Conservation (phyloP, 2,329 filamentous ascomycete genomes). For the Colletotrichum theobromicola region DNA sequence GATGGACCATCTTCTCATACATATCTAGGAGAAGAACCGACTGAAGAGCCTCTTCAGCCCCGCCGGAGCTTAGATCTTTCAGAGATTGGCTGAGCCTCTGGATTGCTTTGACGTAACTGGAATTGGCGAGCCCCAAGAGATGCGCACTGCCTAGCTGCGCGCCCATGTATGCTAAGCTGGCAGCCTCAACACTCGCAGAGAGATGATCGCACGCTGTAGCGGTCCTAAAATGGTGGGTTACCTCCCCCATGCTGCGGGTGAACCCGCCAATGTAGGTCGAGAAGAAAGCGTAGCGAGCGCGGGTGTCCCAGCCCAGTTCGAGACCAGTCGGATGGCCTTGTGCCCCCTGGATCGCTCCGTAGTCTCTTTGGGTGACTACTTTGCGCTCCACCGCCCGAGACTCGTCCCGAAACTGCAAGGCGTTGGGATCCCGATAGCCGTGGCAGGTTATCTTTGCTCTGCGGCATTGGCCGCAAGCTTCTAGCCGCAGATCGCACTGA, state of each 20-base stretch:
- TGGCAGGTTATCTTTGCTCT: slow-evolving; percentile 27
- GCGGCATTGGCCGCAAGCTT: slow-evolving; percentile 28
- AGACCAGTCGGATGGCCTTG: neutral
- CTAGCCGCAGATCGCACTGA: slow-evolving; percentile 26
- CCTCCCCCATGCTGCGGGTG: slow-evolving; percentile 24
- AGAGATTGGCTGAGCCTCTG: neutral
- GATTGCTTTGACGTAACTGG: neutral
- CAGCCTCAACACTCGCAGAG: slow-evolving; percentile 27
- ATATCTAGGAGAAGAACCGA: slow-evolving; percentile 30
- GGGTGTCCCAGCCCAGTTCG: slow-evolving; percentile 21
- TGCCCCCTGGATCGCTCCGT: neutral
- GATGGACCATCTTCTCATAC: slow-evolving; percentile 30
- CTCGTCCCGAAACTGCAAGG: slow-evolving; percentile 28
- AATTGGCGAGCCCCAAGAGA: slow-evolving; percentile 6
- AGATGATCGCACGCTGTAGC: slow-evolving; percentile 17
- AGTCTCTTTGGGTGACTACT: neutral
- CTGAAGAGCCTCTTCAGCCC: slow-evolving; percentile 23
- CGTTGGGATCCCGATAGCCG: slow-evolving; percentile 28
- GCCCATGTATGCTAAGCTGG: slow-evolving; percentile 27
- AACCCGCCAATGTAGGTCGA: slow-evolving; percentile 26
- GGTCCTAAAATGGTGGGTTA: slow-evolving; percentile 21
- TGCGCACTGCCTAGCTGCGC: neutral
- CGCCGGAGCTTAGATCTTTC: neutral
- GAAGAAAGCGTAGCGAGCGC: slow-evolving; percentile 28
- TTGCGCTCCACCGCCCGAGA: slow-evolving; percentile 23